A percentile compares a stretch with the other conserved stretches of the same genome.
phyloP scores from a whole-genome alignment of 441 rosid genomes.

The Euphorbia schlechtendalii region DNA sequence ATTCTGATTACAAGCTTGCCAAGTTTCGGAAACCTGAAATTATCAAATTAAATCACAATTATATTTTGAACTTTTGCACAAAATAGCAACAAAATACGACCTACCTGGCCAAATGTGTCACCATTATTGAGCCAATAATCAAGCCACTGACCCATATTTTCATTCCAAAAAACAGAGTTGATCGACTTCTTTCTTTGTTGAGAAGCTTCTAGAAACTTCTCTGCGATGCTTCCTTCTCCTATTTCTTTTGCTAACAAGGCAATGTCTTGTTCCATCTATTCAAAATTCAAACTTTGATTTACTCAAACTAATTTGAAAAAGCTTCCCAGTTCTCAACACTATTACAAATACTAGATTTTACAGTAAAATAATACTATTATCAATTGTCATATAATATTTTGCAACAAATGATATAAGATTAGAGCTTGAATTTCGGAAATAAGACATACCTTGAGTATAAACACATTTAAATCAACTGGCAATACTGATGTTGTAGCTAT shows the following conservation, averaged over 20 bases:
- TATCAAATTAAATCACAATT: constrained; percentile 1
- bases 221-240: constrained; percentile 38
- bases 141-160: constrained; percentile 68
- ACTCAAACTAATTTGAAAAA: not conserved
- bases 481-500: constrained; percentile 63
- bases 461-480: constrained; percentile 60
- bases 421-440: too few relatives aligned
- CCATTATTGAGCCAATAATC: constrained; percentile 55
- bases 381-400: too few relatives aligned
- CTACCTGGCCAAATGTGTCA: constrained; percentile 29
- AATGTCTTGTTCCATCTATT: constrained; percentile 92
- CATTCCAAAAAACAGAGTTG: constrained; percentile 63
- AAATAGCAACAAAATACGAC: too few relatives aligned
- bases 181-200: constrained; percentile 55
- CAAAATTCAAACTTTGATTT: constrained; percentile 12
- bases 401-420: too few relatives aligned
- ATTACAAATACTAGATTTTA: too few relatives aligned
- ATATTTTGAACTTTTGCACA: too few relatives aligned
- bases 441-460: constrained; percentile 40
- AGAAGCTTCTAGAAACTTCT: constrained; percentile 45
- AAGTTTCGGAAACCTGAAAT: constrained; percentile 41
- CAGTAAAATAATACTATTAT: too few relatives aligned
- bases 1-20: constrained; percentile 60
- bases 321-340: too few relatives aligned
- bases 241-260: constrained; percentile 53